Percentiles rank a stretch among this genome's conserved stretches.
phyloP scores from a whole-genome alignment of 331 rosid genomes.

The Telfairia occidentalis region DNA sequence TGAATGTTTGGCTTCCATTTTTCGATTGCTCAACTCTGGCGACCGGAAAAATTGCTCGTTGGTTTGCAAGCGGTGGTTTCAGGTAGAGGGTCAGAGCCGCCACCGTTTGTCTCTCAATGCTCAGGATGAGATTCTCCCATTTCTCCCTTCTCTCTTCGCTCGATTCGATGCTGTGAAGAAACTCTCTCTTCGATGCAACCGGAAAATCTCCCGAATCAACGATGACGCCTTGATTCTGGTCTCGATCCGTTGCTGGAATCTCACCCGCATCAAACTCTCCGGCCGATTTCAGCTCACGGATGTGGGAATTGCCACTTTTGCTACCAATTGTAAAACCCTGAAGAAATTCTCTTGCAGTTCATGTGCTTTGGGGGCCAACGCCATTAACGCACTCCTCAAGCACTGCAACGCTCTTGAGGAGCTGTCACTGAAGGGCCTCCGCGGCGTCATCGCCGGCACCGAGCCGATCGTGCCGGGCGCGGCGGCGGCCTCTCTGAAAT shows the following conservation, averaged over 20 bases:
- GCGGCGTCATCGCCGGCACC: conserved; percentile 35
- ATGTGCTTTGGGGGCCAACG: conserved; percentile 50
- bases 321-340: conserved; percentile 40
- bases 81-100: conserved; percentile 56
- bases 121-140: conserved; percentile 27
- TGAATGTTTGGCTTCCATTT: conserved; percentile 49
- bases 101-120: conserved; percentile 48
- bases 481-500: conserved; percentile 40
- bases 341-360: conserved; percentile 67
- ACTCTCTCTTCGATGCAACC: conserved; percentile 59
- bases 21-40: conserved; percentile 35
- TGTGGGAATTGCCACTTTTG: conserved; percentile 42
- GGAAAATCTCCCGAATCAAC: conserved; percentile 43
- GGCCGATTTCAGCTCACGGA: conserved; percentile 61
- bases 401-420: conserved; percentile 49
- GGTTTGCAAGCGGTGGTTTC: conserved; percentile 54
- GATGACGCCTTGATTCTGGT: conserved; percentile 50
- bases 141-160: conserved; percentile 36
- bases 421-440: conserved; percentile 67
- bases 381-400: conserved; percentile 47
- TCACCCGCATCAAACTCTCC: conserved; percentile 61
- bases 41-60: conserved; percentile 55
- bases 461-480: conserved; percentile 30
- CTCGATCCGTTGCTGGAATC: conserved; percentile 48
- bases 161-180: conserved; percentile 67